A percentile compares a stretch with the other conserved stretches of the same genome.
Conservation (phyloP, 371 early-diverging fungal genomes). For the Mucor irregularis region DNA sequence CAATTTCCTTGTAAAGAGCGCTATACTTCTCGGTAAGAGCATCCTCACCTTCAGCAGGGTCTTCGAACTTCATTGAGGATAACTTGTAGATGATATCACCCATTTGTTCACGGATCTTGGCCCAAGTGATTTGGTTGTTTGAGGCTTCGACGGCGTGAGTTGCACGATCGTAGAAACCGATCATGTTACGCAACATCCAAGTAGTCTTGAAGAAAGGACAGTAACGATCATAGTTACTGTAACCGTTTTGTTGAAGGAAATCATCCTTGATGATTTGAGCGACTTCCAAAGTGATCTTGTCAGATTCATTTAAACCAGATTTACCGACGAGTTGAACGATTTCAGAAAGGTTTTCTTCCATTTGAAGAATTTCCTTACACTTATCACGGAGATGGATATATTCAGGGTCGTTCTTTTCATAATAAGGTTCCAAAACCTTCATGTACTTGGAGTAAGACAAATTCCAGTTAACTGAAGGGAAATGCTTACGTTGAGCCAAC, state of each 20-base stretch:
- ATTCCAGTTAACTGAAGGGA: slow-evolving; percentile 99
- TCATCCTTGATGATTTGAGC: slow-evolving; percentile 99
- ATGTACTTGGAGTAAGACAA: slow-evolving; percentile 99
- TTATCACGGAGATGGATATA: slow-evolving; percentile 91
- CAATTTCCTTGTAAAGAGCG: slow-evolving; percentile 92
- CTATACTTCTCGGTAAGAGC: slow-evolving; percentile 82
- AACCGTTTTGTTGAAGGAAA: slow-evolving; percentile 99
- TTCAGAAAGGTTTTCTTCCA: slow-evolving; percentile 98
- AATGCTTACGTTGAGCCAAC: slow-evolving; percentile 99
- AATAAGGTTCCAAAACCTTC: slow-evolving; percentile 96
- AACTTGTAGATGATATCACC: slow-evolving; percentile 95
- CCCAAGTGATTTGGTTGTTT: slow-evolving; percentile 92
- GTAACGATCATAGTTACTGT: slow-evolving; percentile 98
- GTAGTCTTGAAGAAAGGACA: slow-evolving; percentile 99
- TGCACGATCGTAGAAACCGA: slow-evolving; percentile 95
- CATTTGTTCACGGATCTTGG: slow-evolving; percentile 92
- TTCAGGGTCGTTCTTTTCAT: slow-evolving; percentile 94
- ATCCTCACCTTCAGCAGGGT: slow-evolving; percentile 94
- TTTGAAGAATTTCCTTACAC: slow-evolving; percentile 98
- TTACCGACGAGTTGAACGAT: slow-evolving; percentile 99
- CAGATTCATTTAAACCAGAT: slow-evolving; percentile 96
- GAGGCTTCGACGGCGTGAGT: slow-evolving; percentile 92
- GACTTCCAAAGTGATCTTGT: slow-evolving; percentile 99
- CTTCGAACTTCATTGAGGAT: slow-evolving; percentile 99
- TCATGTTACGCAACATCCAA: slow-evolving; percentile 98